Evolutionary conservation across 108 stramenopile species (phyloP).

Genomic region (Poteriospumella lacustris): DNA sequence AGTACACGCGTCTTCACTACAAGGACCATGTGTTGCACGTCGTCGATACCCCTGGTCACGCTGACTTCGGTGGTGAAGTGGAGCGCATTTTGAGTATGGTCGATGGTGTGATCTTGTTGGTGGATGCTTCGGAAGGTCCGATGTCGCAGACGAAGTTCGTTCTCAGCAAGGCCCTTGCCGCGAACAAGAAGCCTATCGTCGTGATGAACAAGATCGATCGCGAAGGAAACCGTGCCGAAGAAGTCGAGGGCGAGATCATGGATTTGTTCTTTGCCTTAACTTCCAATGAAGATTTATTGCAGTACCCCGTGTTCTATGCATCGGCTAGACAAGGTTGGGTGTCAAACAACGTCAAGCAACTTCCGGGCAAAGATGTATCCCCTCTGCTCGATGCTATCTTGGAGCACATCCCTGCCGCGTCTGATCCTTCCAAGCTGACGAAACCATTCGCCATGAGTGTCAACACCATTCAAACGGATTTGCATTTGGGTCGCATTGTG

Average conservation of each 20-base stretch:
- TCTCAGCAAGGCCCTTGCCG: not conserved
- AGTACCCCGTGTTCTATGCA: slow-evolving; percentile 20
- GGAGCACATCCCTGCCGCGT: not conserved
- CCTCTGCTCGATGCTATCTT: slow-evolving; percentile 10
- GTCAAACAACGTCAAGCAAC: not conserved
- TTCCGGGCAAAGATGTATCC: slow-evolving; percentile 17
- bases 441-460: slow-evolving; percentile 17
- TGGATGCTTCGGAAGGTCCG: slow-evolving; percentile 22
- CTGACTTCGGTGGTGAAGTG: slow-evolving; percentile 26
- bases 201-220: slow-evolving; percentile 29
- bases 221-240: slow-evolving; percentile 25
- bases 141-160: slow-evolving; percentile 32
- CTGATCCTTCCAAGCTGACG: not conserved
- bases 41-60: slow-evolving; percentile 29
- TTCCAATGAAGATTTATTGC: not conserved
- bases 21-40: slow-evolving; percentile 5
- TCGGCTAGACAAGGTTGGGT: slow-evolving; percentile 30
- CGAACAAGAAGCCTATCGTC: slow-evolving; percentile 24
- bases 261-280: slow-evolving; percentile 20
- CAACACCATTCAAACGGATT: slow-evolving; percentile 25
- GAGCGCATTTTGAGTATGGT: slow-evolving; percentile 30
- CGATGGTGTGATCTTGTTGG: slow-evolving; percentile 26
- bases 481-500: slow-evolving; percentile 11
- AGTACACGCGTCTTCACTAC: slow-evolving; percentile 27
- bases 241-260: slow-evolving; percentile 17